These are phyloP conservation scores for Naganishia liquefaciens DNA, from an alignment of 1,284 basidiomycete species.

Conservation along the genomic window DNA sequence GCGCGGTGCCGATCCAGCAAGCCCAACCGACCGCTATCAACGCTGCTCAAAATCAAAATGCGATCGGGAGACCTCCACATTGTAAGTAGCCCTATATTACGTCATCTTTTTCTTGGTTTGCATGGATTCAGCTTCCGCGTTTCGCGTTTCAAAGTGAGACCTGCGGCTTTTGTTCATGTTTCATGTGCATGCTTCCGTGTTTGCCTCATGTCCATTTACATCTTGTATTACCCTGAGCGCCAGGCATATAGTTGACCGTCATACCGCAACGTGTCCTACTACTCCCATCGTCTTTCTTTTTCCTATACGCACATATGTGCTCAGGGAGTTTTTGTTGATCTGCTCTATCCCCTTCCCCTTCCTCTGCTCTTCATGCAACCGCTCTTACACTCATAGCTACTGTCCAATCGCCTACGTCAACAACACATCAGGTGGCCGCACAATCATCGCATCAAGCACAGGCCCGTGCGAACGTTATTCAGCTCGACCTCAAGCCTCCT, in stretches of 20 bases:
- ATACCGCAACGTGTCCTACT: neutral
- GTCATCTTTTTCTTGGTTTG: neutral
- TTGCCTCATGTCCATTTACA: neutral
- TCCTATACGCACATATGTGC: neutral
- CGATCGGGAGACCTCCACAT: conserved; percentile 16
- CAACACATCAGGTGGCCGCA: too few species aligned
- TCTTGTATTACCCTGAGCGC: neutral
- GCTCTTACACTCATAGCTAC: neutral
- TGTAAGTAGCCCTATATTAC: conserved; percentile 5
- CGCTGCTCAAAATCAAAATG: conserved; percentile 10
- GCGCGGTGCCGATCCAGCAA: too few species aligned
- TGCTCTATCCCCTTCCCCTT: neutral
- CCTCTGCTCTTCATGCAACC: neutral
- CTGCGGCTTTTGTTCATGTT: neutral
- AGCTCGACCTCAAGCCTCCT: neutral
- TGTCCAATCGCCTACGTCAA: neutral
- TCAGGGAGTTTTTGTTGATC: neutral
- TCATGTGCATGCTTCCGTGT: neutral
- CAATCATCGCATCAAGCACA: neutral
- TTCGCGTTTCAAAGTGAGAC: neutral
- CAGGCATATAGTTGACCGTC: neutral
- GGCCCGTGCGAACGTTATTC: neutral
- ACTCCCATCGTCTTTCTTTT: neutral
- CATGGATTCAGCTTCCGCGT: neutral
- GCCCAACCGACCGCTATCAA: too few species aligned